These are phyloP conservation scores for Beauveria asiatica DNA, from an alignment of 2,329 filamentous ascomycete species.

Conservation along the genomic window DNA sequence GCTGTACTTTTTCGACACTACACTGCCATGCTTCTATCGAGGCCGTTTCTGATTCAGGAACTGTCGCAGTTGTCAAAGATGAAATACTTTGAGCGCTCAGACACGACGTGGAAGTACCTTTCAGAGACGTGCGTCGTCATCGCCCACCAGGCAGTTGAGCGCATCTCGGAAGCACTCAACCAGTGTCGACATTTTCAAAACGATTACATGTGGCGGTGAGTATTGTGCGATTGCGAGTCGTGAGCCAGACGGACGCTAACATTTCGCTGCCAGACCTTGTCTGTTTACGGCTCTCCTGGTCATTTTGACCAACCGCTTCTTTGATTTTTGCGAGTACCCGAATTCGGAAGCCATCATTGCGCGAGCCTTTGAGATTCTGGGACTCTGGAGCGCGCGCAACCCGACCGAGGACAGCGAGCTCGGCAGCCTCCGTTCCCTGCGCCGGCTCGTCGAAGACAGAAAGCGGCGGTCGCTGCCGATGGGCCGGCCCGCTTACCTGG, in stretches of 20 bases:
- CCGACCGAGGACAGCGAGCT: background rate
- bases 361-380: conserved; percentile 16
- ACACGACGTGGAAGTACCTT: background rate
- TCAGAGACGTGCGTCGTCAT: background rate
- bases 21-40: background rate
- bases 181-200: background rate
- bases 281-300: conserved; percentile 47
- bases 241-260: background rate
- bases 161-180: background rate
- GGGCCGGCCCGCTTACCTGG: background rate
- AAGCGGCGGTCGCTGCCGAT: background rate
- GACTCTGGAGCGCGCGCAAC: background rate
- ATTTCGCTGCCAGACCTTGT: conserved; percentile 37
- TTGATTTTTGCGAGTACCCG: conserved; percentile 36
- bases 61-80: background rate
- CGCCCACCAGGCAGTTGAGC: background rate
- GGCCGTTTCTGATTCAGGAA: background rate
- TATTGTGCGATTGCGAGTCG: background rate
- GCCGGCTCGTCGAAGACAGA: background rate
- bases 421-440: background rate
- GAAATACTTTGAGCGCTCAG: background rate
- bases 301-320: conserved; percentile 49
- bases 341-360: conserved; percentile 31
- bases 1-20: background rate
- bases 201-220: conserved; percentile 7